Evolutionary conservation across 2,329 filamentous ascomycete genomes (phyloP).

Genomic region (Alternaria consortialis): DNA sequence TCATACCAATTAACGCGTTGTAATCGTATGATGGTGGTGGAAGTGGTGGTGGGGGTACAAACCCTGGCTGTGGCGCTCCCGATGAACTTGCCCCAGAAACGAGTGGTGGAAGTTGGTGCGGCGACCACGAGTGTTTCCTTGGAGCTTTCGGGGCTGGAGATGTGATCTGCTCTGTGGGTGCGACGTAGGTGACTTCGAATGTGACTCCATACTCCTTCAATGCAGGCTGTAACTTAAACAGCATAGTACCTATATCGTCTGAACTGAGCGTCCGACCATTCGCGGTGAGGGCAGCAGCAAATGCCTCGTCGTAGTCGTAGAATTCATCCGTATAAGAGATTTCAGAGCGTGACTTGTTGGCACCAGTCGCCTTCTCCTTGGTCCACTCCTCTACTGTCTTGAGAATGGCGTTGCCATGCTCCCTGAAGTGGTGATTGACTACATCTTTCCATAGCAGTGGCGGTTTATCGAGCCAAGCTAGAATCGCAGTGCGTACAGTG

Average conservation of each 20-base stretch:
- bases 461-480: constrained; percentile 43
- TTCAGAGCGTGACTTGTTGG: neutral
- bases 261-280: neutral
- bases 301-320: neutral
- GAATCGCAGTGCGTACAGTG: constrained; percentile 45
- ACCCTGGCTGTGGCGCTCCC: neutral
- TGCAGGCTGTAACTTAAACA: constrained; percentile 11
- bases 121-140: neutral
- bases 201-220: constrained; percentile 13
- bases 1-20: neutral
- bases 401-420: constrained; percentile 34
- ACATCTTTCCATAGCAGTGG: constrained; percentile 37
- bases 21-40: neutral
- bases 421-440: constrained; percentile 35
- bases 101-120: neutral
- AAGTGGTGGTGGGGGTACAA: neutral
- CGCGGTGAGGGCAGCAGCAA: neutral
- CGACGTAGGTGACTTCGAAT: neutral
- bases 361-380: neutral
- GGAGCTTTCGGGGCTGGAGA: neutral
- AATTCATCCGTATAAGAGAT: neutral
- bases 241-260: constrained; percentile 1
- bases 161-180: neutral
- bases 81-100: neutral
- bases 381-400: constrained; percentile 34